Conservation (phyloP, 306 rosid genomes). For the Vachellia collinsii region DNA sequence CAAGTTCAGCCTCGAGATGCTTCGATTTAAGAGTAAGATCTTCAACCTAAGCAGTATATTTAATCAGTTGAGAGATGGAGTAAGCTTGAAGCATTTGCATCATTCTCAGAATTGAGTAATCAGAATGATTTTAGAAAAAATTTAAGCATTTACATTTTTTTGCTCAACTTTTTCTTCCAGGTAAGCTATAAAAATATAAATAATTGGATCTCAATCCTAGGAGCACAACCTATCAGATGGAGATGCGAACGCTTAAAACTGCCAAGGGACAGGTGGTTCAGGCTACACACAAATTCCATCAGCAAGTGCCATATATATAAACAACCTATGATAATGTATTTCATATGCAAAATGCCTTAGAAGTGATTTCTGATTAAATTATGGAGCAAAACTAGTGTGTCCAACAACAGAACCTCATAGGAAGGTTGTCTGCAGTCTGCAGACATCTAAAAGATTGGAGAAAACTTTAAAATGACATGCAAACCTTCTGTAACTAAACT, state of each 20-base stretch:
- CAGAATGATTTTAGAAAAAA: slow-evolving; percentile 2
- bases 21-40: slow-evolving; percentile 70
- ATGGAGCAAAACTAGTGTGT: not conserved
- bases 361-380: not conserved
- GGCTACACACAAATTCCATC: not conserved
- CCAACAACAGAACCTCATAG: not conserved
- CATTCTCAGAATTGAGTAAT: slow-evolving; percentile 20
- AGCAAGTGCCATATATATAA: not conserved
- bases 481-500: not conserved
- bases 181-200: slow-evolving; percentile 15
- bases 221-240: slow-evolving; percentile 31
- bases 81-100: slow-evolving; percentile 34
- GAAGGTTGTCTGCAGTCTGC: no score
- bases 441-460: not conserved
- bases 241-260: slow-evolving; percentile 14
- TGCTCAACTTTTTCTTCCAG: not conserved
- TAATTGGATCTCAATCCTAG: slow-evolving; percentile 4
- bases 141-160: slow-evolving; percentile 16
- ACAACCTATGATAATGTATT: not conserved
- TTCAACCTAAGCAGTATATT: slow-evolving; percentile 64
- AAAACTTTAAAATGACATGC: not conserved
- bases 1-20: slow-evolving; percentile 82
- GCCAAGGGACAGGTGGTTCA: not conserved
- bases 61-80: slow-evolving; percentile 21
- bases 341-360: not conserved